These are phyloP conservation scores for Solanum sejunctum DNA, from an alignment of 257 asterid genomes.

Conservation along the genomic window DNA sequence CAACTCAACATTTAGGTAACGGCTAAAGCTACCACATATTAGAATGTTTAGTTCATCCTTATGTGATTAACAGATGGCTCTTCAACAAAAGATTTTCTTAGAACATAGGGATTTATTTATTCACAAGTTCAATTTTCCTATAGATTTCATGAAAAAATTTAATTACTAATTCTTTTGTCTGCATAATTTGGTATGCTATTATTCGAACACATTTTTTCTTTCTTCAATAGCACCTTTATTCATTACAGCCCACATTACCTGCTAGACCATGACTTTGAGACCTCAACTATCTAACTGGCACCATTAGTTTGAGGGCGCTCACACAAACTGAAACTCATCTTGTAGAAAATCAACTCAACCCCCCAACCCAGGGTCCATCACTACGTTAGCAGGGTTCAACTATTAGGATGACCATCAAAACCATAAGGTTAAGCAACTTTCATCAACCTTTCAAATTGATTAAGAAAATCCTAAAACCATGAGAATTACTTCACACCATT, in stretches of 20 bases:
- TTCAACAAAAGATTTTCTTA: neutral
- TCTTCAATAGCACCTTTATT: neutral
- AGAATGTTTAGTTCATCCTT: neutral
- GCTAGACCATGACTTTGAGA: neutral
- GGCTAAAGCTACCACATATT: neutral
- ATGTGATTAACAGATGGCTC: neutral
- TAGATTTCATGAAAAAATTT: neutral
- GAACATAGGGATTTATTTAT: neutral
- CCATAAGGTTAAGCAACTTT: neutral
- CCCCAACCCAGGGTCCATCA: neutral
- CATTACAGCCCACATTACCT: neutral
- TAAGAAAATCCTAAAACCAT: neutral
- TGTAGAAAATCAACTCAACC: neutral
- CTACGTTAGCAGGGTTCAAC: neutral
- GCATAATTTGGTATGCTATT: neutral
- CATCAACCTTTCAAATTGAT: neutral
- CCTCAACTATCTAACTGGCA: neutral
- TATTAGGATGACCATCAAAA: neutral
- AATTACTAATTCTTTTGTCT: neutral
- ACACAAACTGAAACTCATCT: neutral
- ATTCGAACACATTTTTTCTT: neutral
- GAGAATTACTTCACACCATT: neutral
- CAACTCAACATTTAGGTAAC: neutral
- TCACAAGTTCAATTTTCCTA: neutral
- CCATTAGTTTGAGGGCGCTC: neutral